These are phyloP conservation scores for Cyberlindnera nakhonratchasimensis DNA, from an alignment of 805 yeast genomes.

Conservation along the genomic window DNA sequence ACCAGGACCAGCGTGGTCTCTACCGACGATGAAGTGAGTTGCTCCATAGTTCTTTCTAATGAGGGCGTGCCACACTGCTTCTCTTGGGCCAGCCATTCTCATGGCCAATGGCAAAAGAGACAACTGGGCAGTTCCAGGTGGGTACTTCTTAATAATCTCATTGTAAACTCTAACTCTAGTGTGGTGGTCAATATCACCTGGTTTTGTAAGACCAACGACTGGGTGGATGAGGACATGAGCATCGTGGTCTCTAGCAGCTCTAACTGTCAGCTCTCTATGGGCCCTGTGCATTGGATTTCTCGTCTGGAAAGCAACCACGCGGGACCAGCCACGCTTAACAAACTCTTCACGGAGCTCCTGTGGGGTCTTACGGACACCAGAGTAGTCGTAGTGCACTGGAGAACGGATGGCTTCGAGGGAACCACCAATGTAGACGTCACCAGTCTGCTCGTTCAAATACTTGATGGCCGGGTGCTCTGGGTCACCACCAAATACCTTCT, in stretches of 20 bases:
- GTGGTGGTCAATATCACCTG: constrained; percentile 97
- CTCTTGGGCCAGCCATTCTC: constrained; percentile 99
- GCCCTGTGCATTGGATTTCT: constrained; percentile 99
- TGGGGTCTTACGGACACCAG: constrained; percentile 84
- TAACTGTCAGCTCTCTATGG: constrained; percentile 90
- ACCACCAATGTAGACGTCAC: constrained; percentile 88
- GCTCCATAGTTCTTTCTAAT: constrained; percentile 96
- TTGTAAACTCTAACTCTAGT: constrained; percentile 95
- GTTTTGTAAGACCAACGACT: constrained; percentile 94
- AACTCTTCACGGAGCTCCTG: constrained; percentile 87
- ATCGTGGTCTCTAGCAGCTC: constrained; percentile 92
- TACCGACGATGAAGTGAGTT: constrained; percentile 94
- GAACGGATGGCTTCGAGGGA: constrained; percentile 75
- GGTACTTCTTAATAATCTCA: constrained; percentile 88
- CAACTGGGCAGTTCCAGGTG: constrained; percentile 88
- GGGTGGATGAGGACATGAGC: constrained; percentile 91
- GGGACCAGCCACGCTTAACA: constrained; percentile 73
- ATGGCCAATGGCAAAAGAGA: constrained; percentile 90
- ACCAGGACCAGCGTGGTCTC: constrained; percentile 99
- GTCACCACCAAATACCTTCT: constrained; percentile 90
- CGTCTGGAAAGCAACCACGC: constrained; percentile 95
- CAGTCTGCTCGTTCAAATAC: constrained; percentile 68
- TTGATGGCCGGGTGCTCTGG: constrained; percentile 93
- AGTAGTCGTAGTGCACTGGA: constrained; percentile 88
- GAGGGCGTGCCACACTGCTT: constrained; percentile 97